These are phyloP conservation scores for Coemansia sp. DNA, from an alignment of 371 early-diverging fungal species.

Conservation along the genomic window DNA sequence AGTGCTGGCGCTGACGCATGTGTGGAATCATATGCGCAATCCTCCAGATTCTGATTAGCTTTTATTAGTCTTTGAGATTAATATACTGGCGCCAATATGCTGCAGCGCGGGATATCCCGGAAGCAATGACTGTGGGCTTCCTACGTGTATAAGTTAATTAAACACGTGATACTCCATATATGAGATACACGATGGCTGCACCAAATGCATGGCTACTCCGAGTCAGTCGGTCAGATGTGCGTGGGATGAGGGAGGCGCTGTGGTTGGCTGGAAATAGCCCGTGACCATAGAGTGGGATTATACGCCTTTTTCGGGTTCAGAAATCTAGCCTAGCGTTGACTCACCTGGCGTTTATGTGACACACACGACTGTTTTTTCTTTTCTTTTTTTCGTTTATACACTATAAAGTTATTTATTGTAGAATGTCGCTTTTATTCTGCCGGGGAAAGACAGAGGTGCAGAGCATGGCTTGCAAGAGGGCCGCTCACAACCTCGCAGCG, in stretches of 20 bases:
- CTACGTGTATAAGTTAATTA: not conserved
- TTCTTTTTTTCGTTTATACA: too few relatives aligned
- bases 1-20: slow-evolving; percentile 45
- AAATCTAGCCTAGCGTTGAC: not conserved
- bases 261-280: not conserved
- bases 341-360: not conserved
- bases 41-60: not conserved
- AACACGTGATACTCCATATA: not conserved
- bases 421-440: not conserved
- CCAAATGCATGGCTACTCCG: not conserved
- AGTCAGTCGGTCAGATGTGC: not conserved
- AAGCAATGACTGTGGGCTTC: not conserved
- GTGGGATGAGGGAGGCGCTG: not conserved
- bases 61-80: too few relatives aligned
- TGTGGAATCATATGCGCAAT: slow-evolving; percentile 45
- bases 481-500: not conserved
- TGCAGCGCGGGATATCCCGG: too few relatives aligned
- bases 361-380: not conserved
- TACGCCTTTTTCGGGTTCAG: not conserved
- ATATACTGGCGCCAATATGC: too few relatives aligned
- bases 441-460: not conserved
- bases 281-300: not conserved
- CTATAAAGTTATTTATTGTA: too few relatives aligned
- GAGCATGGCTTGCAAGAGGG: not conserved
- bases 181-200: not conserved